Base-by-base conservation (phyloP, 169 alveolate species). In the Eimeria zaria region DNA sequence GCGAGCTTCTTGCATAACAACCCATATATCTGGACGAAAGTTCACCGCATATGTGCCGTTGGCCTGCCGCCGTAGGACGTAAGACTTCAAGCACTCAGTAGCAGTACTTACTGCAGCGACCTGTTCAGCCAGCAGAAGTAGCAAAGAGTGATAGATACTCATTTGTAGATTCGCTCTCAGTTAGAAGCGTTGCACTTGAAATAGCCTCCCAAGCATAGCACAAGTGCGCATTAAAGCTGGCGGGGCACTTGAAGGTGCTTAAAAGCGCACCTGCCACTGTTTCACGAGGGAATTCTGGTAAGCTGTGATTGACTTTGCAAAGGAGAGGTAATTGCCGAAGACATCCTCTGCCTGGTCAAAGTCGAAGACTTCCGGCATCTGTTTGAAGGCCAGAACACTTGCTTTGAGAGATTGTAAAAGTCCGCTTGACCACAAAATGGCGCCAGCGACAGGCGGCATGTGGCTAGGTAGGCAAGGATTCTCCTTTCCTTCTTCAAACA, bases 1-100 rank as follows among this genome's bases (percentile, higher is more conserved):
- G 83, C 98, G 98, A 48, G 99, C 99, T 91, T 99, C 99, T 73
- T 98, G 98, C 89, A 98, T 98, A 96, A 98, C 97, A 27, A 98
- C 97, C 97, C 98, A 98, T 71, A 99, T 92, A 84, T 98, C 98
- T 85, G 98, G 99, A 39, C 98, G 97, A 87, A 98, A 99, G 93
- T 98, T 98, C 12, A 99, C 99, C 81, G 94, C 97, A 95, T 98
- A 99, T 39, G 96, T 97, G 62, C 98, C 97, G 41, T 74, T 60
- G 11, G 95, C 74, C 55, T 91, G 92, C 83, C 73, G 73, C 83
- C 71, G 95, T 36, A 89, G 95, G 55, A 89, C 44, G 81, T 87
- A 87, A 2, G 93, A 87, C 33, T 87, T 87, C n/a, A 87, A 71
- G 73, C 93, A 87, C 30, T 87, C 93, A 20, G 67, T 87, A 36